phyloP scores from a whole-genome alignment of 192 early-diverging fungal species.

The Podila epicladia region DNA sequence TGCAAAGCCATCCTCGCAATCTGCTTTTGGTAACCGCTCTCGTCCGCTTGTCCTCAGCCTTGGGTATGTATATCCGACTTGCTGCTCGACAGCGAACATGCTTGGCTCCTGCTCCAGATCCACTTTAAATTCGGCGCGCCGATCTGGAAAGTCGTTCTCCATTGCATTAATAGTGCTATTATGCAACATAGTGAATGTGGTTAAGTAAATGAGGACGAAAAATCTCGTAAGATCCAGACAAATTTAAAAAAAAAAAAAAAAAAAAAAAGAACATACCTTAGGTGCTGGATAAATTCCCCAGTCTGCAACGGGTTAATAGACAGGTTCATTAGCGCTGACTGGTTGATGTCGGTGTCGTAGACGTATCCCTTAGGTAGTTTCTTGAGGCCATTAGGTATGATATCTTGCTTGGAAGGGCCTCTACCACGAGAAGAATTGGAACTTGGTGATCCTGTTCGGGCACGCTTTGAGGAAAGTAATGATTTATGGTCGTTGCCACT shows the following conservation, averaged over 20 bases:
- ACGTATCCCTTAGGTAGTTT: slow-evolving; percentile 33
- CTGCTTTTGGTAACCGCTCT: slow-evolving; percentile 57
- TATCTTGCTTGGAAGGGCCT: not conserved
- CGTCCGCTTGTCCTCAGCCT: slow-evolving; percentile 57
- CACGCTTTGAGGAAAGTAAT: slow-evolving; percentile 19
- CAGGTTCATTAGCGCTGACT: slow-evolving; percentile 21
- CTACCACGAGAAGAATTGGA: slow-evolving; percentile 2
- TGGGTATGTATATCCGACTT: slow-evolving; percentile 66
- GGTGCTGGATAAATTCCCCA: slow-evolving; percentile 22
- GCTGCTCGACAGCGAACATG: slow-evolving; percentile 63
- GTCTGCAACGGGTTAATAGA: slow-evolving; percentile 25
- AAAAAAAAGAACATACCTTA: slow-evolving; percentile 18
- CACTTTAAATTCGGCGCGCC: slow-evolving; percentile 45
- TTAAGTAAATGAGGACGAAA: not conserved
- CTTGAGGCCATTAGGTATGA: slow-evolving; percentile 28
- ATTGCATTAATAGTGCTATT: slow-evolving; percentile 8
- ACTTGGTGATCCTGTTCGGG: slow-evolving; percentile 27
- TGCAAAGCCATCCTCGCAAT: slow-evolving; percentile 65
- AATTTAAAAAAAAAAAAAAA: not conserved
- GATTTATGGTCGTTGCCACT: not conserved
- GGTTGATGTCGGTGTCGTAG: slow-evolving; percentile 29
- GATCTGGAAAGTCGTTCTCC: slow-evolving; percentile 37
- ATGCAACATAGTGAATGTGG: too few relatives aligned
- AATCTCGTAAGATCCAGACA: not conserved
- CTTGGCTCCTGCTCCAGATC: slow-evolving; percentile 48